These are phyloP conservation scores for Polysphondylium violaceum DNA, from an alignment of 78 protist species.

Conservation along the genomic window DNA sequence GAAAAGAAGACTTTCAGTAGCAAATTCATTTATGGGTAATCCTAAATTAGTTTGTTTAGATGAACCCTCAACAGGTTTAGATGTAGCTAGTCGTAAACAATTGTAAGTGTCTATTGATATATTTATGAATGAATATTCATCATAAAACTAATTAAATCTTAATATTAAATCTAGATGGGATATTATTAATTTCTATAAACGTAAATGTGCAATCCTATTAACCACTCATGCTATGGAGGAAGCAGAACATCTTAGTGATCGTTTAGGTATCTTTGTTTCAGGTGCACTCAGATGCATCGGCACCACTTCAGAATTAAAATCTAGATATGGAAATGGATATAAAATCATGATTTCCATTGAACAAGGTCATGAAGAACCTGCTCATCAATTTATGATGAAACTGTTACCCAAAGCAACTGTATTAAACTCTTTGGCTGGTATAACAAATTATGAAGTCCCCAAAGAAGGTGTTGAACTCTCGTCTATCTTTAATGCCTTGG, in stretches of 20 bases:
- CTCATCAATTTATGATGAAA: constrained; percentile 20
- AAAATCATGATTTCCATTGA: constrained; percentile 28
- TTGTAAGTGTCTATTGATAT: too few relatives aligned
- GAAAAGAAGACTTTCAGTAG: constrained; percentile 91
- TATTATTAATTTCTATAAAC: constrained; percentile 49
- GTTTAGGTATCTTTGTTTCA: constrained; percentile 87
- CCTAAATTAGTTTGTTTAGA: constrained; percentile 77
- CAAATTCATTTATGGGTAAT: constrained; percentile 87
- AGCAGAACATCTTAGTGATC: constrained; percentile 82
- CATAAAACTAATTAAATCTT: constrained; percentile 56
- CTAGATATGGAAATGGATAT: constrained; percentile 88
- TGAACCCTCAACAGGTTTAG: constrained; percentile 90
- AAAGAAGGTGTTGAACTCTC: constrained; percentile 30
- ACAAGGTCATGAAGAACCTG: constrained; percentile 2
- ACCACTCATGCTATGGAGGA: constrained; percentile 88
- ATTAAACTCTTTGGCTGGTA: constrained; percentile 9
- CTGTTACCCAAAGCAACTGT: constrained; percentile 27
- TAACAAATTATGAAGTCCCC: constrained; percentile 25
- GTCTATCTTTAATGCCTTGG: background rate
- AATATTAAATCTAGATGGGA: too few relatives aligned
- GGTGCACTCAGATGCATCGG: constrained; percentile 89
- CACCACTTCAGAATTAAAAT: constrained; percentile 81
- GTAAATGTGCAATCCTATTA: constrained; percentile 56
- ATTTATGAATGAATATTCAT: too few relatives aligned
- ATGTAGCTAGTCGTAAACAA: too few relatives aligned